These are phyloP conservation scores for Meyerozyma carpophila DNA, from an alignment of 1,139 yeast genomes.

Conservation along the genomic window DNA sequence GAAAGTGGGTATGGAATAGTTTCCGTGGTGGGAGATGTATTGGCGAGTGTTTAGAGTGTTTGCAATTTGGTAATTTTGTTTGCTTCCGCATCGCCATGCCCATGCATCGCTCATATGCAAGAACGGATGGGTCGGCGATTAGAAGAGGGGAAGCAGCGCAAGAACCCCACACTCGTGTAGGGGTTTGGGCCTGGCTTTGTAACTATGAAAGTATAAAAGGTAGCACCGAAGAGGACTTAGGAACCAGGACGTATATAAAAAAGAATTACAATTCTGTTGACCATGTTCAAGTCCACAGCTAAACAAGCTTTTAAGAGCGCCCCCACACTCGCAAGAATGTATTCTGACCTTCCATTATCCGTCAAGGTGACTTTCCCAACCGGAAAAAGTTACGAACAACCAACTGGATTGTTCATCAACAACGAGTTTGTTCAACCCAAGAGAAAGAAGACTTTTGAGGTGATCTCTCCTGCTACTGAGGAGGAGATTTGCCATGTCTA, in stretches of 20 bases:
- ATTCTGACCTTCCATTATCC: conserved; percentile 30
- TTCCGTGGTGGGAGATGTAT: too few relatives aligned
- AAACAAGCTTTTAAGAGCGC: neutral
- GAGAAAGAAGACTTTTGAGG: conserved; percentile 11
- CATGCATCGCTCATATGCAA: too few relatives aligned
- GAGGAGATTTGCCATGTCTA: conserved; percentile 14
- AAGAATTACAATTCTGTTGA: neutral
- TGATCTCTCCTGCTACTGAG: conserved; percentile 14
- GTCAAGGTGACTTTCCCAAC: conserved; percentile 56
- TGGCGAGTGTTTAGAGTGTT: too few relatives aligned
- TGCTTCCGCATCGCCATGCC: too few relatives aligned
- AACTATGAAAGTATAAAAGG: neutral
- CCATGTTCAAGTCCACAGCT: conserved; percentile 1
- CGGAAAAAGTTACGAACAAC: conserved; percentile 51
- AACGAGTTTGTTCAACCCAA: conserved; percentile 12
- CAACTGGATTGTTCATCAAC: conserved; percentile 24
- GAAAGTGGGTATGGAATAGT: too few relatives aligned
- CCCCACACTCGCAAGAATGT: neutral
- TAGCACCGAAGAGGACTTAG: neutral
- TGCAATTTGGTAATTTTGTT: too few relatives aligned
- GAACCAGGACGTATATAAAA: neutral
- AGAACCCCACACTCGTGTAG: neutral
- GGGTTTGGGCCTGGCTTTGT: neutral
- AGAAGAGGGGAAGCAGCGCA: neutral
- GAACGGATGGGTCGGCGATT: neutral